A percentile compares a stretch with the other conserved stretches of the same genome.
These are phyloP conservation scores for Fusarium scirpi DNA, from an alignment of 2,329 filamentous ascomycete species.

Conservation along the genomic window DNA sequence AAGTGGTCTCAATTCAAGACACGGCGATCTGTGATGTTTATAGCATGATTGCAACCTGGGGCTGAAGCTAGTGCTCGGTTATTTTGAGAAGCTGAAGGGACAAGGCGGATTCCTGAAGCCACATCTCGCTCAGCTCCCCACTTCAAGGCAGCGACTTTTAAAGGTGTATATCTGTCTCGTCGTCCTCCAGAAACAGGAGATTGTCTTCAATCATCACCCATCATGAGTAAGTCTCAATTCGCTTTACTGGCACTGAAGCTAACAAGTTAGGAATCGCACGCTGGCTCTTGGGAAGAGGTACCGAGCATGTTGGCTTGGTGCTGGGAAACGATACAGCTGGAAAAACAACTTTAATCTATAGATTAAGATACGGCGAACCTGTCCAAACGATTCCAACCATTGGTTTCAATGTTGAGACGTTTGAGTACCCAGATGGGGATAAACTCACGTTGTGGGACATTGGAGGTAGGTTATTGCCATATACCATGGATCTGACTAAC, in stretches of 20 bases:
- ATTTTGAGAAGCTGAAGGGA: slow-evolving; percentile 1
- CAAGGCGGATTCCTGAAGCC: slow-evolving; percentile 38
- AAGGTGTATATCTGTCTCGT: not conserved
- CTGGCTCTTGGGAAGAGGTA: slow-evolving; percentile 40
- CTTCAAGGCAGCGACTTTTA: slow-evolving; percentile 39
- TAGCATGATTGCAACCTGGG: not conserved
- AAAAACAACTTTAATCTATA: slow-evolving; percentile 82
- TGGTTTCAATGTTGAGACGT: slow-evolving; percentile 92
- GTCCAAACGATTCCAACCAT: slow-evolving; percentile 96
- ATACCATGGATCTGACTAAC: not conserved
- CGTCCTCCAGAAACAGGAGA: not conserved
- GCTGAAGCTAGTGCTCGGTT: not conserved
- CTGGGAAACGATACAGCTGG: slow-evolving; percentile 59
- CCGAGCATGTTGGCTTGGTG: slow-evolving; percentile 37
- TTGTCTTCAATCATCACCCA: not conserved
- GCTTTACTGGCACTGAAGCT: not conserved
- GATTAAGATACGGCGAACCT: slow-evolving; percentile 89
- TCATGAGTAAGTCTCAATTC: slow-evolving; percentile 34
- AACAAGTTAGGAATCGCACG: slow-evolving; percentile 36
- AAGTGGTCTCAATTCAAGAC: not conserved
- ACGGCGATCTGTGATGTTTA: not conserved
- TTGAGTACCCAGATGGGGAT: slow-evolving; percentile 51
- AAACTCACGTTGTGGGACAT: slow-evolving; percentile 48
- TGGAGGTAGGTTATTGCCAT: slow-evolving; percentile 38
- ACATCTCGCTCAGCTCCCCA: slow-evolving; percentile 41